Conservation (phyloP, 2,329 filamentous ascomycete genomes). For the Trichophyton simii region DNA sequence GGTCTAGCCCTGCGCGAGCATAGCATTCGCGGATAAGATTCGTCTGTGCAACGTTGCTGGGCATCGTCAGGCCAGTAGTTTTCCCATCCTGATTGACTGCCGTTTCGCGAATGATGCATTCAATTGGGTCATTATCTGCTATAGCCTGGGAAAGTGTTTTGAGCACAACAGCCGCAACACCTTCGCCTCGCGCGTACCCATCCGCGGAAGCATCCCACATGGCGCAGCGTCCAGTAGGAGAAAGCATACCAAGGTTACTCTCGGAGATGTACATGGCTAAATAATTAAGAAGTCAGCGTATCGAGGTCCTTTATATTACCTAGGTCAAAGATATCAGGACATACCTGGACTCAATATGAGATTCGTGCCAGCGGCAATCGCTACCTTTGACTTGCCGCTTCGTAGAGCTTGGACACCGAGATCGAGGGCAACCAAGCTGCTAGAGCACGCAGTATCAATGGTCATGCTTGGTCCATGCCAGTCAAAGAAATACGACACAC, state of each 20-base stretch:
- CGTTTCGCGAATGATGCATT: conserved; percentile 29
- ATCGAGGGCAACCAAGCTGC: conserved; percentile 9
- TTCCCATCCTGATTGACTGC: conserved; percentile 33
- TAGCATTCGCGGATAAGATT: conserved; percentile 17
- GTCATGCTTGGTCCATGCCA: conserved; percentile 12
- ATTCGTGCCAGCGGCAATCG: conserved; percentile 20
- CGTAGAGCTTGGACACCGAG: conserved; percentile 12
- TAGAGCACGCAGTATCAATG: conserved; percentile 14
- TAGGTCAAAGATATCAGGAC: background rate
- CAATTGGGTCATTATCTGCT: conserved; percentile 30
- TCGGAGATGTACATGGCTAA: conserved; percentile 13
- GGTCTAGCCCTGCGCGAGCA: conserved; percentile 10
- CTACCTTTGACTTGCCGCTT: conserved; percentile 9
- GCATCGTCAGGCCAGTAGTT: conserved; percentile 19
- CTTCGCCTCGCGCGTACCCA: conserved; percentile 37
- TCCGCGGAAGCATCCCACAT: conserved; percentile 26
- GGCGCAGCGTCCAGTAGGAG: conserved; percentile 19
- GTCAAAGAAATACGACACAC: conserved; percentile 12
- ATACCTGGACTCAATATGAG: conserved; percentile 15
- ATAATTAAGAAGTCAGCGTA: background rate
- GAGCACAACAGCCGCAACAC: conserved; percentile 26
- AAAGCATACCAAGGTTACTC: conserved; percentile 24
- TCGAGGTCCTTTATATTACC: background rate
- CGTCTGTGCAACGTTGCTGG: conserved; percentile 16
- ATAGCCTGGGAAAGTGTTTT: conserved; percentile 32